Evolutionary conservation across 1,139 yeast species (phyloP).

Genomic region (Yueomyces sp.): DNA sequence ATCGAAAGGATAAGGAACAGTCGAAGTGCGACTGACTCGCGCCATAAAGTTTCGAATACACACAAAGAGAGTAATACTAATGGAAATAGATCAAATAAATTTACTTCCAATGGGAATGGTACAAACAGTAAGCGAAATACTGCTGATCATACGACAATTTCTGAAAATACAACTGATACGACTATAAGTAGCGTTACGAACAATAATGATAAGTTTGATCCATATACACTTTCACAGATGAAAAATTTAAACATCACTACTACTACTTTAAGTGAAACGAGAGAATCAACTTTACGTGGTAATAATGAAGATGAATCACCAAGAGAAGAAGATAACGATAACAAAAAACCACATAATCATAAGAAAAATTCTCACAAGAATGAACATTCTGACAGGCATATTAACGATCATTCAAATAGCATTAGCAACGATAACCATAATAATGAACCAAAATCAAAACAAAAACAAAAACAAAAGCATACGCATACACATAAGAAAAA

Average conservation of each 20-base stretch:
- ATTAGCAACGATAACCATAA: neutral
- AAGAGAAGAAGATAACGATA: neutral
- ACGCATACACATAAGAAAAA: neutral
- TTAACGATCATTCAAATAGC: neutral
- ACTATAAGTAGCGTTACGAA: neutral
- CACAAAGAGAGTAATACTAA: too few relatives aligned
- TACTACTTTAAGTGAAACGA: neutral
- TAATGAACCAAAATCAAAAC: neutral
- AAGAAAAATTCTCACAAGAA: neutral
- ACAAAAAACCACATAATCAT: neutral
- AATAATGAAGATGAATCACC: slow-evolving; percentile 2
- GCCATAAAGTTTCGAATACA: neutral
- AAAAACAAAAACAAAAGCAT: neutral
- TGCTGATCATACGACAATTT: neutral
- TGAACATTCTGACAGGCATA: neutral
- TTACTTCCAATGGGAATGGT: neutral
- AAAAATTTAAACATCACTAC: neutral
- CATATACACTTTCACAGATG: neutral
- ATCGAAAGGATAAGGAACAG: neutral
- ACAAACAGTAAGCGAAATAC: neutral
- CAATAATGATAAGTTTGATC: neutral
- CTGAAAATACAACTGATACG: neutral
- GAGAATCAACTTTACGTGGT: slow-evolving; percentile 3
- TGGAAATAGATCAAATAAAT: too few relatives aligned
- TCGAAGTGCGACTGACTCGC: neutral